Evolutionary conservation across 306 rosid genomes (phyloP), one percentile per base, ranked within the genome.

Genomic region (Castanea sativa): DNA sequence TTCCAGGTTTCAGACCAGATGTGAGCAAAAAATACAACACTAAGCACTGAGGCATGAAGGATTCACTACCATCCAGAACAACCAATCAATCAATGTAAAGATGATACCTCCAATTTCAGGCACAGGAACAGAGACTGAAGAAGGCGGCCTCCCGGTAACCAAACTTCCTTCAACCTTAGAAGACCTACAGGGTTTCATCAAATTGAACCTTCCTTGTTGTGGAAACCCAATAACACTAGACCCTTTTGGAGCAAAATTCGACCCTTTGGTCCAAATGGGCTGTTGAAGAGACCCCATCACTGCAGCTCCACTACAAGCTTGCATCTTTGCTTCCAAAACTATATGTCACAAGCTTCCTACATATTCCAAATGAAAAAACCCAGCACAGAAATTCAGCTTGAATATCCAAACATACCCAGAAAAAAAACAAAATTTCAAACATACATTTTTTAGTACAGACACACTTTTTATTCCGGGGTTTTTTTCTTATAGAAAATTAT

Each of bases 271-370:
- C 88, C 89, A 88, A 75, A 80, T 73, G 41, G 86, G 79, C 81
- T 88, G 90, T 75, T 91, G 94, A 75, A 88, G 58, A 58, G 91
- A 86, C 74, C 93, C 92, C 93, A 85, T 88, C 83, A 87, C 63
- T 12, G 91, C 84, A 77, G 81, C 80, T 79, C 92, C 89, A 74
- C 81, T 32, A 38, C 83, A 79, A 23, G 90, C 86, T 73, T 90
- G 93, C 97, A 92, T 92, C 82, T 58, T 86, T 21, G 61, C 79
- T 67, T 76, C 76, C 58, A 29, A 73, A 4, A 30, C 65, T 51
- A 52, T 32, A 1, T 30, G 16, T 33, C 59, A 53, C 57, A 74
- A 56, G 1, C 75, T 55, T n/a, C 79, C 72, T 71, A 64, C 71
- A 52, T 2, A 53, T 19, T 65, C 11, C 72, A 16, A 35, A 68